Evolutionary conservation across 495 filamentous ascomycete species (phyloP), one percentile per base, ranked within the genome.

Genomic region (Xylaria sp.): DNA sequence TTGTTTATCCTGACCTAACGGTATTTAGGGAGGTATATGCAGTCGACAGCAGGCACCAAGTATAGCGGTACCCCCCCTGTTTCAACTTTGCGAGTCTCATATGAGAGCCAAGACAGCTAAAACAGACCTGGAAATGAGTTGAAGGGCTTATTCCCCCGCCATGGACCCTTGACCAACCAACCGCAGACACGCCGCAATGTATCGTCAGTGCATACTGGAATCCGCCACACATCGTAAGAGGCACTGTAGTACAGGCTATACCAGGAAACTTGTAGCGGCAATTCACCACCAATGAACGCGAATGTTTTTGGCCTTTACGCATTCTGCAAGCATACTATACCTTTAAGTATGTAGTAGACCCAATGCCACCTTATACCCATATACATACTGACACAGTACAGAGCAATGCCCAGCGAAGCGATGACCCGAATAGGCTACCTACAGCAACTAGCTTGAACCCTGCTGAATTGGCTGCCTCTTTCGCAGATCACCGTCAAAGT

Each of bases 391-490:
- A n/a, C n/a, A n/a, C n/a, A n/a, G n/a, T n/a, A n/a, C n/a, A n/a
- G n/a, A n/a, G n/a, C n/a, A 19, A 15, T 19, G 14, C 19, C 12
- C 11, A 15, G 14, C 12, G 12, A 5, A 46, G 44, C 44, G 14
- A 46, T 19, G 14, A n/a, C n/a, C 11, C 11, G 11, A 19, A 19
- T 19, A 46, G 44, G 40, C 40, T 41, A 41, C 3, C 9, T 41
- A 55, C 5, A 21, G 1, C 11, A 12, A 17, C 14, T 19, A 55
- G 24, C 26, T 11, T 31, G 62, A 65, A 41, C 62, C 62, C 62
- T 65, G 62, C 41, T 33, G 11, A 17, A 40, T 48, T 65, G 65
- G 65, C 52, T 68, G 40, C 65, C 65, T 68, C 65, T 8, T 41
- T 67, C 24, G 64, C 64, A 55, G 46, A 53, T 67, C 64, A 14